Evolutionary conservation across 441 rosid species (phyloP).

Genomic region (Manihot esculenta): DNA sequence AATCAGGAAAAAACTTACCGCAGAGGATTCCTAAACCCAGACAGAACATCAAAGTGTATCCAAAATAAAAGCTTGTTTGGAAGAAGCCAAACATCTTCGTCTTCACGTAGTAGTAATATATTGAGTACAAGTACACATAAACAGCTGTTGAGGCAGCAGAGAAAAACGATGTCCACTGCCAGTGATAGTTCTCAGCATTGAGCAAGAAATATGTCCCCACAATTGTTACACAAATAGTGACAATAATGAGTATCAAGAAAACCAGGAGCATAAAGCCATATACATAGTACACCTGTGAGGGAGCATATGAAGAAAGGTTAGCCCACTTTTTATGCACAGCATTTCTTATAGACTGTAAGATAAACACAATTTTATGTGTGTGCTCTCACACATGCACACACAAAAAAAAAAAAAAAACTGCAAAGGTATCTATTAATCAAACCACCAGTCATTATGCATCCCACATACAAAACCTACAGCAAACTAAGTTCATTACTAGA

Average conservation of each 20-base stretch:
- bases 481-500: neutral
- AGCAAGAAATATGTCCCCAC: slow-evolving; percentile 94
- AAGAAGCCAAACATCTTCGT: slow-evolving; percentile 97
- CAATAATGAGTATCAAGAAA: slow-evolving; percentile 82
- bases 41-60: slow-evolving; percentile 97
- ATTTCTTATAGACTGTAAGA: neutral
- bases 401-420: neutral
- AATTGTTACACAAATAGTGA: slow-evolving; percentile 89
- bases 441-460: neutral
- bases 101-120: slow-evolving; percentile 88
- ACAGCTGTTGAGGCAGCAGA: slow-evolving; percentile 97
- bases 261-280: slow-evolving; percentile 95
- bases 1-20: slow-evolving; percentile 45
- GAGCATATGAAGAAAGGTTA: slow-evolving; percentile 11
- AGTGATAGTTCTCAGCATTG: slow-evolving; percentile 95
- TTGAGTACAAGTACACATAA: slow-evolving; percentile 85
- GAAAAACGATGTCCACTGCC: slow-evolving; percentile 98
- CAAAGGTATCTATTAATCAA: neutral
- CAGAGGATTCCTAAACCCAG: slow-evolving; percentile 95
- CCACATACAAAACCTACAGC: neutral
- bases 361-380: neutral
- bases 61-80: slow-evolving; percentile 98
- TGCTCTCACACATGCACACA: no score
- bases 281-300: slow-evolving; percentile 83
- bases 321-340: neutral